Evolutionary conservation across 176 grass and related monocot genomes (phyloP).

Genomic region (Cymbopogon citratus): DNA sequence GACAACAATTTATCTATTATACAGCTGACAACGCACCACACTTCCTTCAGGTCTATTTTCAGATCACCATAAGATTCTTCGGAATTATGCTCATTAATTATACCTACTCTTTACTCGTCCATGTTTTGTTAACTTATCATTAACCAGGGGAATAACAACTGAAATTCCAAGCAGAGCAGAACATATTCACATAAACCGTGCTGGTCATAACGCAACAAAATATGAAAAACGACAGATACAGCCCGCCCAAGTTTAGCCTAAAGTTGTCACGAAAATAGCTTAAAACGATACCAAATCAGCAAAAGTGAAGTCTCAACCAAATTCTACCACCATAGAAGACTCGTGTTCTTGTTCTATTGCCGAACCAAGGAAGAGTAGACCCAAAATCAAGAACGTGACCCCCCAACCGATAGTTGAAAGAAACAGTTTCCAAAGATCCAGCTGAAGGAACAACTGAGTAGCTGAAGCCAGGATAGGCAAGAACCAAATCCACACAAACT

Average conservation of each 20-base stretch:
- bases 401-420: neutral
- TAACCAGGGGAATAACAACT: neutral
- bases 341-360: neutral
- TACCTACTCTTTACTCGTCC: neutral
- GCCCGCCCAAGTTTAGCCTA: neutral
- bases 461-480: neutral
- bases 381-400: neutral
- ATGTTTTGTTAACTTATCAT: neutral
- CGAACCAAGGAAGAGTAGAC: neutral
- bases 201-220: neutral
- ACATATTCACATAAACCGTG: neutral
- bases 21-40: too few species aligned
- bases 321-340: neutral
- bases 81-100: conserved; percentile 16
- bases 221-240: neutral
- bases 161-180: neutral
- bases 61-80: neutral
- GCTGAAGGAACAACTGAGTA: neutral
- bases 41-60: neutral
- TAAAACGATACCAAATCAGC: conserved; percentile 4
- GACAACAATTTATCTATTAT: neutral
- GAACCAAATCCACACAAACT: conserved; percentile 10
- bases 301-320: neutral
- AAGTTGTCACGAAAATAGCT: neutral
- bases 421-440: conserved; percentile 6